These are phyloP conservation scores for Podaxis carcinomalis DNA, from an alignment of 768 basidiomycete genomes.

Conservation along the genomic window DNA sequence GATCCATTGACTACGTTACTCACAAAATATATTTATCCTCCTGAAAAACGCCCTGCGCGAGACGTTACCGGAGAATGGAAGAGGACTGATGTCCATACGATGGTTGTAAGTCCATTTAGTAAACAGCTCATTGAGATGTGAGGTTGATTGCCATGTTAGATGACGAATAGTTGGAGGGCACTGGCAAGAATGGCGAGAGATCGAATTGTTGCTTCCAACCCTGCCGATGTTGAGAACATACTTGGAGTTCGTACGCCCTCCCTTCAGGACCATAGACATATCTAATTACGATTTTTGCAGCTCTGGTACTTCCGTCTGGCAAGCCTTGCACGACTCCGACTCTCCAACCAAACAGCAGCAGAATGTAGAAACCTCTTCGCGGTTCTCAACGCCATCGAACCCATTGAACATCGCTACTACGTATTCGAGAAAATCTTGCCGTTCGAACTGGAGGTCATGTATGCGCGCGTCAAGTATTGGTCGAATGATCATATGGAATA, in stretches of 20 bases:
- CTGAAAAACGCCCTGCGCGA: conserved; percentile 68
- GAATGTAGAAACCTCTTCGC: conserved; percentile 80
- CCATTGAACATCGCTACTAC: conserved; percentile 46
- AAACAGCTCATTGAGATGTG: conserved; percentile 15
- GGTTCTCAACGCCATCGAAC: conserved; percentile 58
- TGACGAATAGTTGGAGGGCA: conserved; percentile 86
- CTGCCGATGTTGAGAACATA: conserved; percentile 60
- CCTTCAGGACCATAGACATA: not conserved
- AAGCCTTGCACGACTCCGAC: conserved; percentile 71
- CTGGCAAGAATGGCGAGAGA: conserved; percentile 83
- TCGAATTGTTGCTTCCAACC: conserved; percentile 63
- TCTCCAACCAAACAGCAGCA: conserved; percentile 84
- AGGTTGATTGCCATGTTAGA: conserved; percentile 36
- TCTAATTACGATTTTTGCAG: conserved; percentile 28
- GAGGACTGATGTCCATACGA: conserved; percentile 65
- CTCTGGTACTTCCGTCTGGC: conserved; percentile 84
- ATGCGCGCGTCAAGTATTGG: conserved; percentile 77
- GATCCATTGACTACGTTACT: conserved; percentile 79
- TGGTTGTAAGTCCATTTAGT: conserved; percentile 59
- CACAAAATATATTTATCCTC: conserved; percentile 78
- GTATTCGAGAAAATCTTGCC: conserved; percentile 59
- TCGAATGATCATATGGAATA: conserved; percentile 77
- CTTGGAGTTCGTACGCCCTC: conserved; percentile 50
- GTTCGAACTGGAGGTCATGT: conserved; percentile 65
- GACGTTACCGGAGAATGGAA: conserved; percentile 76